Base-by-base conservation (phyloP, 176 grass and related monocot genomes). In the Avena insularis region DNA sequence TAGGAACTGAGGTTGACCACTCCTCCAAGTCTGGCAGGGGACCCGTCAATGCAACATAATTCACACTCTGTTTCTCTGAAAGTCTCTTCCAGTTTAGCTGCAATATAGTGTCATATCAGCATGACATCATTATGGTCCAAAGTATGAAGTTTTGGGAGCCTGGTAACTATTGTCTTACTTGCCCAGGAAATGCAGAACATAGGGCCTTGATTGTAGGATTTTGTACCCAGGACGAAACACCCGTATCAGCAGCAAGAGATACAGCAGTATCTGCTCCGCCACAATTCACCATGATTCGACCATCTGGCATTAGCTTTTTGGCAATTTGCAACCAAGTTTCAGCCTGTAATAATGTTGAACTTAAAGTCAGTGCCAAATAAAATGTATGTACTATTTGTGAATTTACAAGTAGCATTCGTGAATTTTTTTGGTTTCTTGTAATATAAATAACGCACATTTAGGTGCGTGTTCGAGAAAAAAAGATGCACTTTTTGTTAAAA, bases 231-330 rank as follows among this genome's bases (percentile, higher is more conserved):
- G 90, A 90, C 0, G 83, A 89, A 48, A 53, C 81, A 27, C 79
- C 80, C 25, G 21, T 89, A 59, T 82, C 80, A 46, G 85, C 74
- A 82, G 79, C 79, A 82, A 88, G 90, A 92, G 87, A 95, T 75
- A 86, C 80, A 54, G 83, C 70, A 86, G 82, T 47, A 48, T 93
- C 88, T 73, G 75, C 91, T 87, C 93, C 96, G 64, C 90, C 94
- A 71, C 96, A 98, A 86, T 98, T 93, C 35, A 96, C 89, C 70
- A 98, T 96, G 72, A 98, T 98, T 82, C 93, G 87, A 64, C 93
- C 96, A 75, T 90, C 75, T 51, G 90, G 90, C 90, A 94, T 98
- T 82, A 94, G 76, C 36, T 94, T 96, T 82, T 90, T 98, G 19
- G 88, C 84, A 56, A 98, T 85, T 82, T 91, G 79, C 65, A 94